Evolutionary conservation across 345 rosid genomes (phyloP), one percentile per base, ranked within the genome.

Genomic region (Stellera chamaejasme): DNA sequence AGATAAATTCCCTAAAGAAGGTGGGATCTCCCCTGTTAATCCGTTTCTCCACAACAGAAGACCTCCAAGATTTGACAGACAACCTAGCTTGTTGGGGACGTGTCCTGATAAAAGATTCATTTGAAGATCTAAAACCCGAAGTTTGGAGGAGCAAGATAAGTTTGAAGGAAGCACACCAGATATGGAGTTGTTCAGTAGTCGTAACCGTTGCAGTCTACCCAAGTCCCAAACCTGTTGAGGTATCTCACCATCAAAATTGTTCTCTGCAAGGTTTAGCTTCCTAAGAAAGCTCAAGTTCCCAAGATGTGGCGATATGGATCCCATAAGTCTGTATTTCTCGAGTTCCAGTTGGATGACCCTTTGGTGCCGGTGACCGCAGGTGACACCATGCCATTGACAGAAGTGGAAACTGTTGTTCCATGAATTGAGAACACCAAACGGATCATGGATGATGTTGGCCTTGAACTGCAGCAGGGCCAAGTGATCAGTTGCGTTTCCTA

Each of bases 231-330:
- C 4, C 50, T 68, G 58, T 1, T 12, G 47, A 32, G 72, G 63
- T 28, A 72, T 56, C 14, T 15, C 25, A 57, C 56, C 55, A 10
- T 0, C 2, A 52, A 61, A 48, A 15, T 5, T 15, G 36, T 65
- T 60, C 63, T 41, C 10, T 15, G 0, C n/a, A 0, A 65, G 48
- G 43, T 42, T 2, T 41, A 70, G 14, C 39, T 27, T 16, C 41
- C 25, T 42, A 1, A 65, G 66, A 55, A 71, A 66, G 54, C 60
- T 44, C 27, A 66, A 67, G 23, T 71, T 71, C 53, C 75, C 68
- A 6, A 66, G 25, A 28, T 43, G 19, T 6, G 67, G 66, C 1
- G 70, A 54, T 10, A 72, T 47, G 28, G 54, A 13, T 25, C 62
- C 72, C 2, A 5, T 13, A 39, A 68, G 13, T 0, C 11, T 32